A percentile compares a stretch with the other conserved stretches of the same genome.
These are phyloP conservation scores for Xylariales sp. DNA, from an alignment of 2,329 filamentous ascomycete species.

Conservation along the genomic window DNA sequence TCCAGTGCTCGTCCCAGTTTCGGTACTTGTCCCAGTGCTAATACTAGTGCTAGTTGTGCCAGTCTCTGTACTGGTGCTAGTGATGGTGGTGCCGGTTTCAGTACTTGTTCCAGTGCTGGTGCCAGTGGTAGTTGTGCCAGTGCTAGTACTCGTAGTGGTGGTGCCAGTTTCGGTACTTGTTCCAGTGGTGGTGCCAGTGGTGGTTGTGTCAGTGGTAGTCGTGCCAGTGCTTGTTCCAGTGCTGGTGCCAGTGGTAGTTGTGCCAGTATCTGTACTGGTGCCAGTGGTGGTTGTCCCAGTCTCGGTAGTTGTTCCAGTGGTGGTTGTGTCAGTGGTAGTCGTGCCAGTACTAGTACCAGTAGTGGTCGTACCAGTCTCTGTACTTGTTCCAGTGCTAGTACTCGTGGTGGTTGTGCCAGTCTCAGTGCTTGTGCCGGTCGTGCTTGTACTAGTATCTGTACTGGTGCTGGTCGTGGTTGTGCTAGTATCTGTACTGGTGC, in stretches of 20 bases:
- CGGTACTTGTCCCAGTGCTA: too few species aligned
- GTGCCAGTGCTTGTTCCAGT: not conserved
- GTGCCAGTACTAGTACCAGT: too few species aligned
- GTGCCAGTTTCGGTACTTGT: not conserved
- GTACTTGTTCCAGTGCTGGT: not conserved
- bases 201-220: not conserved
- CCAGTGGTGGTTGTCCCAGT: too few species aligned
- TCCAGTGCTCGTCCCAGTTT: too few species aligned
- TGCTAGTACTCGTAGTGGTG: not conserved
- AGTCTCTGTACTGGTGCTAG: too few species aligned
- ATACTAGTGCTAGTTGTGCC: too few species aligned
- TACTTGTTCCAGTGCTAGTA: not conserved
- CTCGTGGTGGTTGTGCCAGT: too few species aligned
- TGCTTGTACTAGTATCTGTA: too few species aligned
- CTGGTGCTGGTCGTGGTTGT: too few species aligned
- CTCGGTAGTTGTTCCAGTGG: too few species aligned
- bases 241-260: not conserved
- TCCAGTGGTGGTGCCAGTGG: not conserved
- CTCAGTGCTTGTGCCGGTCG: not conserved
- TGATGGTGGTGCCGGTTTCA: constrained; percentile 4
- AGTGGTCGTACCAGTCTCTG: not conserved
- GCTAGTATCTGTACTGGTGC: too few species aligned
- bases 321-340: too few species aligned
- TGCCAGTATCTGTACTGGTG: not conserved
- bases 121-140: not conserved